Evolutionary conservation across 192 early-diverging fungal species (phyloP).

Genomic region (Backusella westeae): DNA sequence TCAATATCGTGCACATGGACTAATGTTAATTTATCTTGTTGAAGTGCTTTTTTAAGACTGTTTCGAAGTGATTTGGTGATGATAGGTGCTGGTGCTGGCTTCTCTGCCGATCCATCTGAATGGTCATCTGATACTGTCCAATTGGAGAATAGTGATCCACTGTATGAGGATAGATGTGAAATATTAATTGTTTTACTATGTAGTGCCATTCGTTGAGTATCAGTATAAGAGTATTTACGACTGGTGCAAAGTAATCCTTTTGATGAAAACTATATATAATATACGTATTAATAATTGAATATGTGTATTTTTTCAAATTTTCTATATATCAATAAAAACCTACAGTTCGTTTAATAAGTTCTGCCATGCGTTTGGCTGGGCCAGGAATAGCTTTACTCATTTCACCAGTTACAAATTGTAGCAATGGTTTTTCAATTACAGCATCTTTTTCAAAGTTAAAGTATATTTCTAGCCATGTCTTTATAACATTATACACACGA

Average conservation of each 20-base stretch:
- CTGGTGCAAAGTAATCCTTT: neutral
- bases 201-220: neutral
- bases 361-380: slow-evolving; percentile 66
- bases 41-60: slow-evolving; percentile 8
- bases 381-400: slow-evolving; percentile 69
- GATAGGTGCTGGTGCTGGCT: slow-evolving; percentile 1
- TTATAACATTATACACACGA: slow-evolving; percentile 71
- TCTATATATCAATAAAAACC: neutral
- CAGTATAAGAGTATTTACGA: slow-evolving; percentile 19
- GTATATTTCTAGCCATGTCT: slow-evolving; percentile 72
- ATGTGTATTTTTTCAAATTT: neutral
- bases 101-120: neutral
- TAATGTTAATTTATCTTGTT: slow-evolving; percentile 36
- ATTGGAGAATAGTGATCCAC: slow-evolving; percentile 18
- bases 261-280: neutral
- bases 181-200: neutral
- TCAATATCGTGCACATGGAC: slow-evolving; percentile 60
- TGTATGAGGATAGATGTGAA: slow-evolving; percentile 10
- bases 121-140: slow-evolving; percentile 12
- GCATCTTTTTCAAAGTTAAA: slow-evolving; percentile 61
- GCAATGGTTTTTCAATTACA: slow-evolving; percentile 59
- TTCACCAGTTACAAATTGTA: slow-evolving; percentile 61
- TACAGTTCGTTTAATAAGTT: slow-evolving; percentile 69
- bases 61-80: slow-evolving; percentile 22
- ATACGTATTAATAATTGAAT: neutral